Conservation (phyloP, 371 early-diverging fungal species). For the Encephalitozoon intestinalis region DNA sequence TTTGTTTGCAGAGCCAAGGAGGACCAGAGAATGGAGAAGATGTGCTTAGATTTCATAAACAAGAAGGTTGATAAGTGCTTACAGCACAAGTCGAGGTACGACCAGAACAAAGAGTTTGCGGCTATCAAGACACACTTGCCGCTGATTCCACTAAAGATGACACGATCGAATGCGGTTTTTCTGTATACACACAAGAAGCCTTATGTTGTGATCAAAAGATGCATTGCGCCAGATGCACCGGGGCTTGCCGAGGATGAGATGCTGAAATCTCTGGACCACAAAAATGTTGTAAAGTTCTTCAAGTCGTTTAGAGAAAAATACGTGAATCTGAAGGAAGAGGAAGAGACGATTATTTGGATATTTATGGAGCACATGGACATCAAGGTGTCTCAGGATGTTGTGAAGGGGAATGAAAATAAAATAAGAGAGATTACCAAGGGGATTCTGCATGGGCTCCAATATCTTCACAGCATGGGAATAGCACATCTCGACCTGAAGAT, state of each 20-base stretch:
- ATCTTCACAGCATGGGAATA: slow-evolving; percentile 55
- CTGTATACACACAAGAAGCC: slow-evolving; percentile 16
- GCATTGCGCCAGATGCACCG: slow-evolving; percentile 49
- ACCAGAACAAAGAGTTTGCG: slow-evolving; percentile 54
- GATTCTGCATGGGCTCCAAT: slow-evolving; percentile 50
- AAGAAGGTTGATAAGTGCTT: slow-evolving; percentile 45
- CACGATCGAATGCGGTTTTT: slow-evolving; percentile 53
- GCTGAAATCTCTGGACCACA: slow-evolving; percentile 28
- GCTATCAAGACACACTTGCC: slow-evolving; percentile 33
- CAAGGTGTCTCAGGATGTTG: slow-evolving; percentile 43
- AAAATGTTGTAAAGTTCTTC: slow-evolving; percentile 50
- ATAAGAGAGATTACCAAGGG: slow-evolving; percentile 55
- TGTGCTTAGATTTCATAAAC: slow-evolving; percentile 46
- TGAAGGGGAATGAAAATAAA: slow-evolving; percentile 52
- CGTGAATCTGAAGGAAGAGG: slow-evolving; percentile 31
- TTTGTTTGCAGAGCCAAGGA: slow-evolving; percentile 2
- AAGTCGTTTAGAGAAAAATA: slow-evolving; percentile 36
- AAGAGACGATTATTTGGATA: slow-evolving; percentile 59
- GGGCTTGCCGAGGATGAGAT: slow-evolving; percentile 55
- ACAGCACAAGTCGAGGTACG: slow-evolving; percentile 29
- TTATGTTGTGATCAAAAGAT: slow-evolving; percentile 55
- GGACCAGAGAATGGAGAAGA: slow-evolving; percentile 18
- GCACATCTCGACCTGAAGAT: slow-evolving; percentile 62
- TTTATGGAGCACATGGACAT: slow-evolving; percentile 55
- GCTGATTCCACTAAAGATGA: slow-evolving; percentile 56